Percentiles rank a stretch among this genome's conserved stretches.
Evolutionary conservation across 495 filamentous ascomycete species (phyloP).

Genomic region (Aspergillus nidulans): DNA sequence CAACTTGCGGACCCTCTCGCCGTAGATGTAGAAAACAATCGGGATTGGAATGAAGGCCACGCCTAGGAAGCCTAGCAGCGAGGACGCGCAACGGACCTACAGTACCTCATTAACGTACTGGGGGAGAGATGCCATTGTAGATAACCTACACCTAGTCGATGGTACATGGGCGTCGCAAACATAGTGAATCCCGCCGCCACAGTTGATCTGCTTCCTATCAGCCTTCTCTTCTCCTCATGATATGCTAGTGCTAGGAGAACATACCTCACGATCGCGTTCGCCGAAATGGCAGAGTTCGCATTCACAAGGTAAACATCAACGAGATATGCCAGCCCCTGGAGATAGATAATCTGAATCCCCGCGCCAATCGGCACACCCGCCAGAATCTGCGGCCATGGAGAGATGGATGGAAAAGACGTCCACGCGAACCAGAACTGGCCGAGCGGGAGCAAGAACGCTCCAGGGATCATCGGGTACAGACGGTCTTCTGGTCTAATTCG

Average conservation of each 20-base stretch:
- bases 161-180: conserved; percentile 49
- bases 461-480: conserved; percentile 48
- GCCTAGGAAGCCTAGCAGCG: conserved; percentile 55
- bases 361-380: conserved; percentile 34
- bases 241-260: background rate
- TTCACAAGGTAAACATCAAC: conserved; percentile 51
- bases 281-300: conserved; percentile 45
- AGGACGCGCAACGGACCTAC: conserved; percentile 53
- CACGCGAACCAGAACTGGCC: conserved; percentile 57
- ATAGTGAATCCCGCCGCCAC: conserved; percentile 54
- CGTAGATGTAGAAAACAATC: conserved; percentile 58
- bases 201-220: conserved; percentile 2
- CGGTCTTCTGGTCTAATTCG: conserved; percentile 44
- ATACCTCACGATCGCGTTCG: conserved; percentile 42
- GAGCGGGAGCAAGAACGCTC: conserved; percentile 43
- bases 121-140: conserved; percentile 25
- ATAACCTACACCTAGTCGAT: conserved; percentile 25
- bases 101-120: conserved; percentile 47
- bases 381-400: conserved; percentile 35
- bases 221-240: background rate
- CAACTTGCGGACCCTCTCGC: conserved; percentile 48
- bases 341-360: conserved; percentile 43
- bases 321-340: conserved; percentile 49
- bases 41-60: conserved; percentile 57
- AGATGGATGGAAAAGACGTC: conserved; percentile 35